Evolutionary conservation across 169 alveolate species (phyloP).

Genomic region (Plasmodium inui): DNA sequence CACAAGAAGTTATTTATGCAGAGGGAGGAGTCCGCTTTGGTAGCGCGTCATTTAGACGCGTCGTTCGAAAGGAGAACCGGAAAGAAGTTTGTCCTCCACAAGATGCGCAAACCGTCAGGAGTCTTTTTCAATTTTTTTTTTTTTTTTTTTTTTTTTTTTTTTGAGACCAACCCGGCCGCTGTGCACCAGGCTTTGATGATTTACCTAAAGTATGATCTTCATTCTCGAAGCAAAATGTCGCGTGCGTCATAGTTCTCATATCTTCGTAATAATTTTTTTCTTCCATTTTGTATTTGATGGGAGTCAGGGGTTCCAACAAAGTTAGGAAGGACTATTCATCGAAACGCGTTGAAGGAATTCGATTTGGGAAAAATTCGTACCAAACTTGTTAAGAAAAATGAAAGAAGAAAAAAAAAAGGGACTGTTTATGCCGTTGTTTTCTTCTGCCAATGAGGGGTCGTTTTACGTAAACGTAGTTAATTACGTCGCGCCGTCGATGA

Average conservation of each 20-base stretch:
- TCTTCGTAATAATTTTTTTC: constrained; percentile 28
- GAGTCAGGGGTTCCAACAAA: not conserved
- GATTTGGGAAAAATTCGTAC: not conserved
- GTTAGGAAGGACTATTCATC: not conserved
- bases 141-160: not conserved
- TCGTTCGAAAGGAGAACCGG: not conserved
- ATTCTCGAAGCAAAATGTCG: constrained; percentile 86
- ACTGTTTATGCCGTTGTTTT: not conserved
- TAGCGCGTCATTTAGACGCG: not conserved
- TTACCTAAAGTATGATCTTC: constrained; percentile 90
- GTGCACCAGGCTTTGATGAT: too few relatives aligned
- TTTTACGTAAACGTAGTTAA: not conserved
- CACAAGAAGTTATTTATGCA: not conserved
- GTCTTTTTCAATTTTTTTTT: not conserved
- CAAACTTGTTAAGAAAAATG: not conserved
- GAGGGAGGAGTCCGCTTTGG: not conserved
- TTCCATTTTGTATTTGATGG: constrained; percentile 30
- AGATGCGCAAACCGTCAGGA: not conserved
- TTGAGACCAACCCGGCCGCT: too few relatives aligned
- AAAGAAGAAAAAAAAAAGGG: constrained; percentile 3
- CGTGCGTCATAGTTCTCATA: constrained; percentile 61
- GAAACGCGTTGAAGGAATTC: not conserved
- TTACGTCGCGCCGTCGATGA: not conserved
- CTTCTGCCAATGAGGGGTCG: not conserved
- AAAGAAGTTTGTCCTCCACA: not conserved